Base-by-base conservation (phyloP, 2,329 filamentous ascomycete genomes). In the Colletotrichum lindemuthianum region DNA sequence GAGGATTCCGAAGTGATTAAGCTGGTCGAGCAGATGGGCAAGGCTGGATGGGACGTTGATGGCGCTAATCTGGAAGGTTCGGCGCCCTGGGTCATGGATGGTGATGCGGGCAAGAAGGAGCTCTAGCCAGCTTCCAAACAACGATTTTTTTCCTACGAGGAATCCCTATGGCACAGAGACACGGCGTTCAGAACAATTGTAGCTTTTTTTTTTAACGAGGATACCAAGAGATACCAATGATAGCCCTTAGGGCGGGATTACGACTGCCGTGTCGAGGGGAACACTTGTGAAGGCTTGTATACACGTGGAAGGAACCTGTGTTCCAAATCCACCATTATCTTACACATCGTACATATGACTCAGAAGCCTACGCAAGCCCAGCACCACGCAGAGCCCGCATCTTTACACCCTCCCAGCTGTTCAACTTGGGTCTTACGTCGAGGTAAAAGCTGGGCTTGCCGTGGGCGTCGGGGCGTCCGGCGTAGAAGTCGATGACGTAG, bases 401-500 rank as follows among this genome's bases (percentile, higher is more conserved):
- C 79, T 87, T 89, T 70, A 88, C 80, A 0, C 88, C 89, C 75
- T 91, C 88, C 82, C 85, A 88, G 2, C 82, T 86, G 72, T 90
- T 90, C 68, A 91, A 73, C 79, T 91, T 91, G 0, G 89, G 89
- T 71, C 88, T 79, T 47, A 91, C 88, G 70, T 91, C 87, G 13
- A 91, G 77, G 70, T 89, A 90, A 73, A 91, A 91, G 68, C 87
- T 90, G 6, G 82, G 79, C 70, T 79, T 76, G 33, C 75, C 72
- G 15, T 73, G 70, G 2, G 77, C 74, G 33, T 73, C 74, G 3
- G 79, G 77, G 6, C 85, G 81, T 0, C 96, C 96, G 6, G 93
- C 89, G 75, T 99, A 99, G 72, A 99, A 99, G 78, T 99, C 96
- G 76, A 99, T 99, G 43, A 99, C 91, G 75, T 99, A 99, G 72